phyloP scores from a whole-genome alignment of 306 rosid species.

The Dalbergia cochinchinensis region DNA sequence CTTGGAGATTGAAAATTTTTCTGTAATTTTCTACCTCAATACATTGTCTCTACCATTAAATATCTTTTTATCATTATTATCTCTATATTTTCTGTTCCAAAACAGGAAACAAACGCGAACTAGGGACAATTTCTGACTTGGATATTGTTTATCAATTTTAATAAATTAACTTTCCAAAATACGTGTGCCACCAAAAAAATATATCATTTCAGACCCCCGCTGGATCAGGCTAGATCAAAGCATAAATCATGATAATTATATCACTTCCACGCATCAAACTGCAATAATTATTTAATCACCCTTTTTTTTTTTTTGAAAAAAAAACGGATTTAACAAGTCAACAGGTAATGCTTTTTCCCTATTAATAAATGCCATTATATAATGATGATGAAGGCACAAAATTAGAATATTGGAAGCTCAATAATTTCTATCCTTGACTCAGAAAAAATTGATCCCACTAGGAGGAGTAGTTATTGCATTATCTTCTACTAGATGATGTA shows the following conservation, averaged over 20 bases:
- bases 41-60: too few species aligned
- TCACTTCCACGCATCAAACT: neutral
- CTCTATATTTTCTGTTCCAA: too few species aligned
- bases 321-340: neutral
- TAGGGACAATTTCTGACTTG: neutral
- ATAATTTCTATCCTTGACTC: conserved; percentile 33
- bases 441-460: conserved; percentile 9
- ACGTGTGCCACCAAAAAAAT: neutral
- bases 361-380: neutral
- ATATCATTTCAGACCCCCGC: neutral
- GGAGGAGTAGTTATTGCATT: neutral
- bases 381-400: conserved; percentile 5
- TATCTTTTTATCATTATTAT: too few species aligned
- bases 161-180: neutral
- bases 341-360: neutral
- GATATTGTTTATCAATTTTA: neutral
- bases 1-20: too few species aligned
- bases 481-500: conserved; percentile 31
- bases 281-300: neutral
- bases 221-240: neutral
- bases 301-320: too few species aligned
- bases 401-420: neutral
- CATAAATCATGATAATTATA: neutral
- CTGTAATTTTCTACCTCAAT: too few species aligned
- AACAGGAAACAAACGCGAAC: too few species aligned